phyloP scores from a whole-genome alignment of 179 eudicot species.

The Silene noctiflora region DNA sequence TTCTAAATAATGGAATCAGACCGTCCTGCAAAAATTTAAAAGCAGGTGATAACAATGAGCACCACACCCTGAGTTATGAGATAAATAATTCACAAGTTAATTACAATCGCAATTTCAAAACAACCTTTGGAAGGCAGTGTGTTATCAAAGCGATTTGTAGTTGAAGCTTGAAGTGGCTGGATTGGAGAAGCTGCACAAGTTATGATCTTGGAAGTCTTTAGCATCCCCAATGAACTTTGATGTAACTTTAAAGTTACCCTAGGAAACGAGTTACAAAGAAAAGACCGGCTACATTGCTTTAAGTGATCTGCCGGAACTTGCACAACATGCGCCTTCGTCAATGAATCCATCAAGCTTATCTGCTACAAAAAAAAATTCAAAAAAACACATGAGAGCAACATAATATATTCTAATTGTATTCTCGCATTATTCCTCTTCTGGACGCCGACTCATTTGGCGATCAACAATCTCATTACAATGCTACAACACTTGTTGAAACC shows the following conservation, averaged over 20 bases:
- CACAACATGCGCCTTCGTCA: conserved; percentile 41
- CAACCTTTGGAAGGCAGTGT: conserved; percentile 79
- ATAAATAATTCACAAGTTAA: neutral
- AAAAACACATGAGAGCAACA: neutral
- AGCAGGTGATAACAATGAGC: neutral
- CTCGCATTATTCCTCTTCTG: neutral
- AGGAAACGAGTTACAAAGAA: conserved; percentile 26
- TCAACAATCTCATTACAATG: neutral
- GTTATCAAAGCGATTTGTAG: conserved; percentile 49
- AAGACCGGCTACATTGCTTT: conserved; percentile 26
- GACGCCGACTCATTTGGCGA: neutral
- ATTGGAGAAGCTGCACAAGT: conserved; percentile 48
- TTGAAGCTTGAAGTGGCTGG: conserved; percentile 48
- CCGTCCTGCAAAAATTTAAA: neutral
- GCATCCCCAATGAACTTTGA: conserved; percentile 32
- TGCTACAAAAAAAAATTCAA: conserved; percentile 14
- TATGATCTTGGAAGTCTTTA: conserved; percentile 35
- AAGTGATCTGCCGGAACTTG: conserved; percentile 28
- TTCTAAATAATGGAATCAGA: neutral
- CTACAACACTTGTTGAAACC: neutral
- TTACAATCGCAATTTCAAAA: neutral
- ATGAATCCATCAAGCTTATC: conserved; percentile 57
- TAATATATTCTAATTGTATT: neutral
- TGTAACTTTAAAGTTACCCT: conserved; percentile 28
- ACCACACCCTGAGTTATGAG: neutral